Percentiles rank a stretch among this genome's conserved stretches.
These are phyloP conservation scores for Fusarium musae DNA, from an alignment of 2,329 filamentous ascomycete genomes.

Conservation along the genomic window DNA sequence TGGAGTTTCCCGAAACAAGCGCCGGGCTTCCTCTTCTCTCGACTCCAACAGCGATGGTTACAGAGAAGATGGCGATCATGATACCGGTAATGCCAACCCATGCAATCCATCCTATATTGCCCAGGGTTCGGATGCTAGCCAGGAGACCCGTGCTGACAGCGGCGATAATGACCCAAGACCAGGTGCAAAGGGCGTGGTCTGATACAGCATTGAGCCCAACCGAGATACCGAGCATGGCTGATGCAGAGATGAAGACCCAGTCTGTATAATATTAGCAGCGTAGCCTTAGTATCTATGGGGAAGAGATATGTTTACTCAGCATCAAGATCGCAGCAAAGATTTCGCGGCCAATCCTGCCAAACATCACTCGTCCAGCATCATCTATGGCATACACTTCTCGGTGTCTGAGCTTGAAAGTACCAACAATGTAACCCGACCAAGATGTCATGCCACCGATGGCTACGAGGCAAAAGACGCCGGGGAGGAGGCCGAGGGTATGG, in stretches of 20 bases:
- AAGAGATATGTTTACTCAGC: constrained; percentile 45
- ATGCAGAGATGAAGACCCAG: constrained; percentile 49
- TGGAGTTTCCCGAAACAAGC: constrained; percentile 37
- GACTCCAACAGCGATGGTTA: constrained; percentile 47
- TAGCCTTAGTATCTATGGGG: background rate
- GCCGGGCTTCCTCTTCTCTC: constrained; percentile 45
- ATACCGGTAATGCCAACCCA: constrained; percentile 47
- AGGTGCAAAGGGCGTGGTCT: constrained; percentile 52
- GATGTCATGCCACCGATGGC: constrained; percentile 56
- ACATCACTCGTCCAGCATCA: constrained; percentile 59
- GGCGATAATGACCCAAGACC: constrained; percentile 52
- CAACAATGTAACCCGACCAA: constrained; percentile 61
- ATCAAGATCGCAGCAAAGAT: constrained; percentile 51
- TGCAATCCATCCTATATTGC: constrained; percentile 47
- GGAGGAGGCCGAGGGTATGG: constrained; percentile 58
- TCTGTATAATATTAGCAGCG: constrained; percentile 24
- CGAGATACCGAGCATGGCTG: constrained; percentile 54
- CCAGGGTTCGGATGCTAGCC: constrained; percentile 47
- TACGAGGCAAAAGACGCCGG: constrained; percentile 58
- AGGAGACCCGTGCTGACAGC: constrained; percentile 43
- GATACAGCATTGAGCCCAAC: constrained; percentile 54
- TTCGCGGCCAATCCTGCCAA: constrained; percentile 57
- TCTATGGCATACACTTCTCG: constrained; percentile 63
- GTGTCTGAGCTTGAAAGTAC: constrained; percentile 62
- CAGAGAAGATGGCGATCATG: constrained; percentile 42